phyloP scores from a whole-genome alignment of 352 stramenopile species.

The Pythium volutum region DNA sequence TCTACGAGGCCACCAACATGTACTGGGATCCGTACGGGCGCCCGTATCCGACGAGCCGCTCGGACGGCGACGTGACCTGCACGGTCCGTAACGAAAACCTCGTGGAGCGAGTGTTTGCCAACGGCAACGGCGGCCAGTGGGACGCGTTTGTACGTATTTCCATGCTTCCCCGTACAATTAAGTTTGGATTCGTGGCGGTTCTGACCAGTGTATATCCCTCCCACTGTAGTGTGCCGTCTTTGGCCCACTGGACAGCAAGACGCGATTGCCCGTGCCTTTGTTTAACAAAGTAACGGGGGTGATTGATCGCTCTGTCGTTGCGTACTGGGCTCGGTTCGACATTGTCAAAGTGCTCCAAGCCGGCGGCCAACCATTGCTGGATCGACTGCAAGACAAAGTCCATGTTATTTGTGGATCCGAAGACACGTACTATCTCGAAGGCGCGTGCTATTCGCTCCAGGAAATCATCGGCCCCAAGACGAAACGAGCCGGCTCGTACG shows the following conservation, averaged over 20 bases:
- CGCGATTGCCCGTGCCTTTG: conserved; percentile 54
- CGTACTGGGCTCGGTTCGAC: conserved; percentile 62
- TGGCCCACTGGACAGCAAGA: conserved; percentile 38
- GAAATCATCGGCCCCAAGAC: conserved; percentile 37
- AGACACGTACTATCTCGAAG: conserved; percentile 78
- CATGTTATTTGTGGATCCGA: conserved; percentile 71
- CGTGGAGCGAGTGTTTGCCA: conserved; percentile 57
- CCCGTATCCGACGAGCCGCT: conserved; percentile 55
- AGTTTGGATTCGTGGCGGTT: no score
- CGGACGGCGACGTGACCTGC: conserved; percentile 43
- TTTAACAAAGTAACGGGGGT: conserved; percentile 73
- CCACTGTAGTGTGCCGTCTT: conserved; percentile 56
- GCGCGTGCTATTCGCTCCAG: conserved; percentile 57
- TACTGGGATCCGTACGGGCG: conserved; percentile 65
- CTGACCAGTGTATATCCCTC: conserved; percentile 6
- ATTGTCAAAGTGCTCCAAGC: conserved; percentile 54
- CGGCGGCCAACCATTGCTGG: conserved; percentile 34
- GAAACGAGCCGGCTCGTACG: conserved; percentile 19
- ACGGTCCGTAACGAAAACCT: conserved; percentile 75
- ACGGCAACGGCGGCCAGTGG: conserved; percentile 74
- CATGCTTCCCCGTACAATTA: no score
- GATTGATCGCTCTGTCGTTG: conserved; percentile 56
- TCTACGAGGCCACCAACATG: conserved; percentile 68
- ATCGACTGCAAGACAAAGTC: conserved; percentile 52
- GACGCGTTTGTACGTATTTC: conserved; percentile 66